These are phyloP conservation scores for Coniochaeta ligniaria DNA, from an alignment of 2,329 filamentous ascomycete species.

Conservation along the genomic window DNA sequence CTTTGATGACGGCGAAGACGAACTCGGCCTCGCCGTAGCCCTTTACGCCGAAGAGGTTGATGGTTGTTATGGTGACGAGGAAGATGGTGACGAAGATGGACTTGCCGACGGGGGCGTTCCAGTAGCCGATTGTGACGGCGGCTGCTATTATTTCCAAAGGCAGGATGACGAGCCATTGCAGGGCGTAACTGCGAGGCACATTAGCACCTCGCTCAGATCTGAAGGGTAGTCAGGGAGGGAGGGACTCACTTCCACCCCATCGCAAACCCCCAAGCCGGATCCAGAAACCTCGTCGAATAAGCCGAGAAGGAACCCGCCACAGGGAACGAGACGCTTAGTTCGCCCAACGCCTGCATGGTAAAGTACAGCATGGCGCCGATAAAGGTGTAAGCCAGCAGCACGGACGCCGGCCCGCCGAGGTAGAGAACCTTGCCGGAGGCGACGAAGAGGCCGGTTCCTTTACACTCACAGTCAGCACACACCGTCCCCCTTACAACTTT, in stretches of 20 bases:
- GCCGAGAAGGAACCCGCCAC: constrained; percentile 88
- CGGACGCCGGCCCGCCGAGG: constrained; percentile 67
- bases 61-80: constrained; percentile 63
- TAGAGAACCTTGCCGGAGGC: constrained; percentile 67
- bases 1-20: constrained; percentile 78
- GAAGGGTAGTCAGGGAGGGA: neutral
- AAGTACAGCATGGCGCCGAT: constrained; percentile 86
- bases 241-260: constrained; percentile 82
- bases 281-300: constrained; percentile 86
- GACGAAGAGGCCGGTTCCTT: constrained; percentile 79
- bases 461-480: neutral
- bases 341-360: constrained; percentile 84
- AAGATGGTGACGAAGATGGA: constrained; percentile 81
- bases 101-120: constrained; percentile 58
- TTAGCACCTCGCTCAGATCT: constrained; percentile 4
- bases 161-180: constrained; percentile 81
- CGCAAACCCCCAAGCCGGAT: constrained; percentile 90
- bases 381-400: constrained; percentile 70
- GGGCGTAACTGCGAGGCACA: constrained; percentile 54
- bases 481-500: constrained; percentile 4
- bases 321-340: constrained; percentile 84
- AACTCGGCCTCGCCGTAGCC: constrained; percentile 90
- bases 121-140: constrained; percentile 76
- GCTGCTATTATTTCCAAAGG: constrained; percentile 85
- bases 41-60: constrained; percentile 84